Base-by-base conservation (phyloP, 495 filamentous ascomycete genomes). In the Penicillium salamii region DNA sequence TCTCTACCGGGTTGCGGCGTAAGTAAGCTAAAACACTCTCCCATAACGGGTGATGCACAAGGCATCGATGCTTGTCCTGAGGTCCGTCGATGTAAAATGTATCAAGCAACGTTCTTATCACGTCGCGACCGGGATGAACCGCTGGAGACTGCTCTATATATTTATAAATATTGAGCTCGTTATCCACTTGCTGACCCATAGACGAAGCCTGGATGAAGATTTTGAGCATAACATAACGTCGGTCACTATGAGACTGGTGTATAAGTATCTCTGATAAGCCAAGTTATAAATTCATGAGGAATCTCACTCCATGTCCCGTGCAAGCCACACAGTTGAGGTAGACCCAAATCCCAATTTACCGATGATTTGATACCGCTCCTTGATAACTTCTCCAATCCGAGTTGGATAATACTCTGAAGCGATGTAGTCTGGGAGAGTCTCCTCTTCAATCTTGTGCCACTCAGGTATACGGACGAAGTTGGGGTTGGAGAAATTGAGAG, bases 31-130 rank as follows among this genome's bases (percentile, higher is more conserved):
- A 61, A 3, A 71, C 50, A 56, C 62, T 69, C 39, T 77, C 73
- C 53, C 66, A 70, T 47, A 77, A 57, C 12, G 68, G 65, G 36
- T 63, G 57, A 57, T 70, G 71, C 28, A 73, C 68, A 39, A 75
- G 61, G 34, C 66, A 74, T 29, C 63, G 44, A 57, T 77, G 66
- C 38, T 61, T 72, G 46, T 68, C 70, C 38, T 69, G 44, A 36
- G 66, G 61, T 1, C 66, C 61, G n/a, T 59, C 18, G 18, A 67
- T 20, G 37, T 65, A 42, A 49, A 73, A 77, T 1, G 60, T 56
- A 38, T 74, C 72, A 47, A 63, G 49, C 40, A 61, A 51, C 35
- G 61, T 37, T 51, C 68, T 53, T 7, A 65, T 39, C 15, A 33
- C 42, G n/a, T 42, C 36, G 32, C 37, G 43, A 44, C 68, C 70